phyloP scores from a whole-genome alignment of 768 basidiomycete species.

The Tricholoma furcatifolium region DNA sequence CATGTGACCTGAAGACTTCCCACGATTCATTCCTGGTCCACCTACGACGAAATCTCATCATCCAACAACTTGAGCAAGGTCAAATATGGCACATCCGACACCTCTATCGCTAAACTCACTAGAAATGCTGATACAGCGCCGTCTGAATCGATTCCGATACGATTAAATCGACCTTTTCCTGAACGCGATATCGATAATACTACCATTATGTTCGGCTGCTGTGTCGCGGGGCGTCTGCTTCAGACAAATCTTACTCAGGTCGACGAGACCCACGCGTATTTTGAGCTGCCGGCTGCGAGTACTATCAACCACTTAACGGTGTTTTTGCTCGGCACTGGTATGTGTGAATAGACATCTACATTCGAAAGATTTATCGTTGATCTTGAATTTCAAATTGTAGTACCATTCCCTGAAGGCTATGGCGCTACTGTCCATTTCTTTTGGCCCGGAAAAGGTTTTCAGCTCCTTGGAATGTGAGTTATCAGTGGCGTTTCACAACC shows the following conservation, averaged over 20 bases:
- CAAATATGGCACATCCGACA: slow-evolving; percentile 8
- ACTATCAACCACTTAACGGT: slow-evolving; percentile 85
- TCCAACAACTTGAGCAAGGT: slow-evolving; percentile 4
- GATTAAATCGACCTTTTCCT: not conserved
- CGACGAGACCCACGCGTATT: slow-evolving; percentile 81
- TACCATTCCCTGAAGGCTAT: slow-evolving; percentile 81
- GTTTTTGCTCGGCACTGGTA: slow-evolving; percentile 78
- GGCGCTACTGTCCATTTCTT: slow-evolving; percentile 84
- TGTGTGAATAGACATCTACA: slow-evolving; percentile 17
- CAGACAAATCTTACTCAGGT: slow-evolving; percentile 82
- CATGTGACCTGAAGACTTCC: too few species aligned
- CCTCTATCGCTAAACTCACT: not conserved
- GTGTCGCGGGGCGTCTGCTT: slow-evolving; percentile 72
- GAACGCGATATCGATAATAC: not conserved
- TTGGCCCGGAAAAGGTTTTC: slow-evolving; percentile 87
- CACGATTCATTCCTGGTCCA: too few species aligned
- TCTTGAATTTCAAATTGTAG: slow-evolving; percentile 26
- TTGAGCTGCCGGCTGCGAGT: slow-evolving; percentile 68
- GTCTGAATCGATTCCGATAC: not conserved
- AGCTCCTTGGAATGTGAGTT: slow-evolving; percentile 78
- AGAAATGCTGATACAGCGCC: slow-evolving; percentile 1
- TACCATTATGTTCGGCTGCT: slow-evolving; percentile 70
- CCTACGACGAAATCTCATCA: too few species aligned
- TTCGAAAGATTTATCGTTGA: not conserved
- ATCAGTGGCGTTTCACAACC: not conserved